Evolutionary conservation across 2,329 filamentous ascomycete genomes (phyloP).

Genomic region (Zopfia rhizophila): DNA sequence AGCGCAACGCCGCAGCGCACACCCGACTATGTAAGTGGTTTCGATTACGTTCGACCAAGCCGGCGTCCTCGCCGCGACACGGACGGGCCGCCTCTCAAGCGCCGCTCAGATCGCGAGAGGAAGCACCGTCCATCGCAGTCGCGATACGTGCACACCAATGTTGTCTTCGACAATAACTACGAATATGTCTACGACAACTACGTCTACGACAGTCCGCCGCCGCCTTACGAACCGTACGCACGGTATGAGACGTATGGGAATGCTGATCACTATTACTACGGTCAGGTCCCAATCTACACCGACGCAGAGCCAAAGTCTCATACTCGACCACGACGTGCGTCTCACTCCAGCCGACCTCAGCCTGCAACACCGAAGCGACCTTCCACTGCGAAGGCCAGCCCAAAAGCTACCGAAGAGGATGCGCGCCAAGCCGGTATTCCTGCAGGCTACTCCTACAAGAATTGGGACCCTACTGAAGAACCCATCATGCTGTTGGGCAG

Average conservation of each 20-base stretch:
- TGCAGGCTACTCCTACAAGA: conserved; percentile 91
- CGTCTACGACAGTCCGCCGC: conserved; percentile 58
- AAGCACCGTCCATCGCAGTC: conserved; percentile 63
- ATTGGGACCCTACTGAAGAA: conserved; percentile 95
- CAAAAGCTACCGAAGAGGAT: conserved; percentile 72
- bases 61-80: conserved; percentile 49
- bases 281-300: conserved; percentile 61
- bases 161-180: conserved; percentile 66
- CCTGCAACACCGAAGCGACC: conserved; percentile 55
- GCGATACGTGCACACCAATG: conserved; percentile 67
- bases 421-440: conserved; percentile 76
- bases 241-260: conserved; percentile 65
- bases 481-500: conserved; percentile 94
- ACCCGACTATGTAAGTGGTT: conserved; percentile 72
- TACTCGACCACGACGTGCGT: conserved; percentile 64
- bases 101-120: conserved; percentile 53
- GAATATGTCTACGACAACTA: conserved; percentile 54
- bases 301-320: conserved; percentile 54
- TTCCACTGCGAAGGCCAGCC: conserved; percentile 45
- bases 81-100: conserved; percentile 52
- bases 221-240: conserved; percentile 60
- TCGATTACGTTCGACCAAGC: conserved; percentile 56
- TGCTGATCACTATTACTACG: conserved; percentile 64
- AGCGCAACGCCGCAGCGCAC: conserved; percentile 65
- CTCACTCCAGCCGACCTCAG: conserved; percentile 60